Conservation (phyloP, 2,329 filamentous ascomycete species). For the Alternaria metachromatica region DNA sequence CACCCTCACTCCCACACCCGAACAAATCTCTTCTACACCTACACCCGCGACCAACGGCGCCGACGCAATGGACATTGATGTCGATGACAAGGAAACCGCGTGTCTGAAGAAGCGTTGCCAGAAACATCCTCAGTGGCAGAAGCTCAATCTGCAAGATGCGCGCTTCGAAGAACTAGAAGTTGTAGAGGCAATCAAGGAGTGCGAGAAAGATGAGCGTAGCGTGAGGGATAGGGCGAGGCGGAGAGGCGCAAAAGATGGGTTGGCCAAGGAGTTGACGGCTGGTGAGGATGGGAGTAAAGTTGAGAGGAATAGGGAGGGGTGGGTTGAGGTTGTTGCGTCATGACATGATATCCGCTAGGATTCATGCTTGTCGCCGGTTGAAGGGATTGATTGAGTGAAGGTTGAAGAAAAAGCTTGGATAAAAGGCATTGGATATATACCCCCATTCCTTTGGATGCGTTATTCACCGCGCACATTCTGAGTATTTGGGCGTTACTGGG, state of each 20-base stretch:
- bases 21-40: slow-evolving; percentile 28
- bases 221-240: slow-evolving; percentile 53
- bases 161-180: slow-evolving; percentile 56
- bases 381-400: no score
- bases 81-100: slow-evolving; percentile 26
- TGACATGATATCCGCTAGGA: no score
- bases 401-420: slow-evolving; percentile 4
- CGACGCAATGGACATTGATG: slow-evolving; percentile 2
- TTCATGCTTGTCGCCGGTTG: no score
- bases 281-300: slow-evolving; percentile 20
- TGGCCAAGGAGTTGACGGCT: slow-evolving; percentile 40
- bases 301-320: slow-evolving; percentile 43
- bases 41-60: slow-evolving; percentile 8
- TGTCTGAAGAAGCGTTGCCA: slow-evolving; percentile 58
- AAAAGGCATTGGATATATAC: slow-evolving; percentile 3
- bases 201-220: slow-evolving; percentile 56
- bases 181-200: slow-evolving; percentile 52
- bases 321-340: slow-evolving; percentile 40
- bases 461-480: neutral
- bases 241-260: slow-evolving; percentile 45
- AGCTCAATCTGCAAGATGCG: slow-evolving; percentile 56
- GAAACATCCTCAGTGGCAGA: slow-evolving; percentile 58
- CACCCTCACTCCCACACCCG: slow-evolving; percentile 49
- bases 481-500: neutral
- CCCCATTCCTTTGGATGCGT: slow-evolving; percentile 1